Conservation (phyloP, 2,329 filamentous ascomycete genomes). For the Alternaria conjuncta region DNA sequence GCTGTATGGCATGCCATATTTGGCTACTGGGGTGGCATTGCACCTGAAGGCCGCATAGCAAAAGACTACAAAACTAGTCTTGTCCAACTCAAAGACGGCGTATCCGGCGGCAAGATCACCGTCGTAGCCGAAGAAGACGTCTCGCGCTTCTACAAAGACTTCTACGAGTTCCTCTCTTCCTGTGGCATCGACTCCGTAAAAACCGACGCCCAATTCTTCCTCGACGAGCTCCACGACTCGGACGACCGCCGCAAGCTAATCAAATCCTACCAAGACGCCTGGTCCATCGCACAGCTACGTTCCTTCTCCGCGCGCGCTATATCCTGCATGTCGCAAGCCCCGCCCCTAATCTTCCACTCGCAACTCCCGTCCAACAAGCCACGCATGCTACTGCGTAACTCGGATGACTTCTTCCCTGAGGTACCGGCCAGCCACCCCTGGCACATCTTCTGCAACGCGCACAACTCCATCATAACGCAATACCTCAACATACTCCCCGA, state of each 20-base stretch:
- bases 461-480: slow-evolving; percentile 82
- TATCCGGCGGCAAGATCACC: slow-evolving; percentile 70
- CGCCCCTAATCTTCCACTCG: slow-evolving; percentile 83
- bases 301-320: slow-evolving; percentile 81
- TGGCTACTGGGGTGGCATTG: slow-evolving; percentile 75
- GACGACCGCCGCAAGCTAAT: slow-evolving; percentile 74
- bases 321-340: slow-evolving; percentile 93
- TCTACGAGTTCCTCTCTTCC: slow-evolving; percentile 79
- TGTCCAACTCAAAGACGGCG: slow-evolving; percentile 61
- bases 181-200: slow-evolving; percentile 87
- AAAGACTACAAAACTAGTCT: slow-evolving; percentile 76
- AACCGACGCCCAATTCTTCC: slow-evolving; percentile 88
- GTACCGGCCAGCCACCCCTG: slow-evolving; percentile 83
- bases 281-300: slow-evolving; percentile 77
- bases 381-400: slow-evolving; percentile 79
- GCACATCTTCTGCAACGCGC: slow-evolving; percentile 94
- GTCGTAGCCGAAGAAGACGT: slow-evolving; percentile 79
- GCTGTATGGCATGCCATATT: slow-evolving; percentile 91
- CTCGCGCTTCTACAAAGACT: slow-evolving; percentile 81
- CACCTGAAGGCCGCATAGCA: slow-evolving; percentile 75
- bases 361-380: slow-evolving; percentile 80
- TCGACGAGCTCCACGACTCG: slow-evolving; percentile 76
- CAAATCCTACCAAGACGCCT: slow-evolving; percentile 81
- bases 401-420: slow-evolving; percentile 89
- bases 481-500: slow-evolving; percentile 88